Percentiles rank a stretch among this genome's conserved stretches.
These are phyloP conservation scores for Phyllosticta citribraziliensis DNA, from an alignment of 2,329 filamentous ascomycete species.

Conservation along the genomic window DNA sequence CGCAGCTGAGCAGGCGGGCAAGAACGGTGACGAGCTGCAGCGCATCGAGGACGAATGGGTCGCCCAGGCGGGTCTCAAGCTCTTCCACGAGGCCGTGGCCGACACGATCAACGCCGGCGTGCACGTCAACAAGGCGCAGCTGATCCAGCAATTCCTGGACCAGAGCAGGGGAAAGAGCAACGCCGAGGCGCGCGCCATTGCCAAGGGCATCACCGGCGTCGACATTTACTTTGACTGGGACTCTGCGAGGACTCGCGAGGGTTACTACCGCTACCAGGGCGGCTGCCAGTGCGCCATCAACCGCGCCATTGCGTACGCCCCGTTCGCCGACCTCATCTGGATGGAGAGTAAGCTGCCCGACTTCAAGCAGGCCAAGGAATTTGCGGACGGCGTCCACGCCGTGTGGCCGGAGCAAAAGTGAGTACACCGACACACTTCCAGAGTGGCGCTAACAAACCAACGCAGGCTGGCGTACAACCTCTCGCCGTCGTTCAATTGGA, in stretches of 20 bases:
- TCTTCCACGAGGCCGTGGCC: slow-evolving; percentile 82
- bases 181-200: slow-evolving; percentile 67
- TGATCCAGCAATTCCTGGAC: slow-evolving; percentile 57
- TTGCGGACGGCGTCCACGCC: slow-evolving; percentile 85
- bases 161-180: slow-evolving; percentile 77
- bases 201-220: slow-evolving; percentile 63
- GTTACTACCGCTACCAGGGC: slow-evolving; percentile 86
- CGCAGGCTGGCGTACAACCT: slow-evolving; percentile 89
- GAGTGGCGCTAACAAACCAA: not conserved
- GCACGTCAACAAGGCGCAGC: slow-evolving; percentile 56
- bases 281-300: slow-evolving; percentile 87
- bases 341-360: slow-evolving; percentile 99
- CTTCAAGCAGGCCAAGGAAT: slow-evolving; percentile 82
- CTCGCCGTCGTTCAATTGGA: slow-evolving; percentile 99
- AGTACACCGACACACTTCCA: slow-evolving; percentile 25
- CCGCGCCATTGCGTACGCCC: slow-evolving; percentile 81
- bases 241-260: slow-evolving; percentile 81
- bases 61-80: slow-evolving; percentile 66
- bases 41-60: slow-evolving; percentile 88
- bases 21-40: slow-evolving; percentile 71
- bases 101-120: slow-evolving; percentile 66
- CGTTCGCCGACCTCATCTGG: slow-evolving; percentile 94
- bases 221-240: slow-evolving; percentile 96
- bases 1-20: slow-evolving; percentile 71
- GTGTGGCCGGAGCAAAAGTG: slow-evolving; percentile 95